Base-by-base conservation (phyloP, 306 rosid species). In the Spatholobus suberectus region DNA sequence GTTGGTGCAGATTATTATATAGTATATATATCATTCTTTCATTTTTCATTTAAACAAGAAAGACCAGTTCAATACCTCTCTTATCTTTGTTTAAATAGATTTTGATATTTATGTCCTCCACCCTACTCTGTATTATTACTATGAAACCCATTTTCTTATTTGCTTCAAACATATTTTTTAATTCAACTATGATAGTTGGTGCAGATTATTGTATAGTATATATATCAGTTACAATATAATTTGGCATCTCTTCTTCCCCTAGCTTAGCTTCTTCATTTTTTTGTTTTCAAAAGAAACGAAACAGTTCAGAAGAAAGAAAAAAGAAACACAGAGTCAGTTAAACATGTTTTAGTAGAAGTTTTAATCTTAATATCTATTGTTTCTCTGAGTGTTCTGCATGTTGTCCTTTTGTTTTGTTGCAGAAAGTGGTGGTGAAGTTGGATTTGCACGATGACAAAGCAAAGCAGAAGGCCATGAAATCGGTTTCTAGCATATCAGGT, bases 371-470 rank as follows among this genome's bases (percentile, higher is more conserved):
- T 17, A 20, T 65, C 38, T 66, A 7, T 20, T 4, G 52, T 78
- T 66, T 78, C 11, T 38, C n/a, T 69, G 3, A 38, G 8, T 58
- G 24, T 27, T 10, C 2, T 71, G 51, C 13, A 44, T 80, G 11
- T 70, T 11, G 17, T 32, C 6, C 9, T 32, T 70, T 57, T 37
- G 18, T 81, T 61, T 80, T 46, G 54, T 47, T 85, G 85, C 87
- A 95, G 97, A 95, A 91, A 84, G 84, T 93, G 61, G 95, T 95
- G 71, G 29, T 95, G 85, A 95, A 95, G 81, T 49, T 93, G 87
- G 88, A 88, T 67, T 86, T 95, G 70, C 93, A 91, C 32, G 94
- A 91, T 82, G 94, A 90, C 47, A 93, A 78, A 80, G 91, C 84
- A 34, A 95, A 95, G 82, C 91, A 86, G 70, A 95, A 91, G 80